Conservation (phyloP, 306 rosid genomes). For the Cyclanthera cordifolia region DNA sequence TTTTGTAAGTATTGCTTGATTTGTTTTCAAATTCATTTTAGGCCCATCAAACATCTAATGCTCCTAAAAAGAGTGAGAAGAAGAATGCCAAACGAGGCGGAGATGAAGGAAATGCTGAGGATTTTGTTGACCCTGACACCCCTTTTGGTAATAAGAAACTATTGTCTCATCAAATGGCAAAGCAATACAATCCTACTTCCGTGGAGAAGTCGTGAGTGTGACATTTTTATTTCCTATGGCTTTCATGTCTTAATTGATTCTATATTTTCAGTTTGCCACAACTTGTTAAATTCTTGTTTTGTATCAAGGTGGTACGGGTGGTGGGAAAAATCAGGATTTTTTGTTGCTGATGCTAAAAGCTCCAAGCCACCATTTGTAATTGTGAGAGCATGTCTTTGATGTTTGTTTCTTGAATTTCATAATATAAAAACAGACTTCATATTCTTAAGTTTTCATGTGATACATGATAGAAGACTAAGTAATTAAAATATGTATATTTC, state of each 20-base stretch:
- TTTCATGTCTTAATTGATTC: background rate
- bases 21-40: conserved; percentile 11
- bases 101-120: conserved; percentile 62
- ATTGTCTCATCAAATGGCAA: conserved; percentile 67
- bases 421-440: background rate
- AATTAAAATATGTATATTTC: background rate
- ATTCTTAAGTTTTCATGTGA: background rate
- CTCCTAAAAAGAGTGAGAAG: conserved; percentile 61
- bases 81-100: conserved; percentile 49
- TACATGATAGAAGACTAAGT: background rate
- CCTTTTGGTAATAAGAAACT: conserved; percentile 56
- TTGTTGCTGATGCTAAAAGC: conserved; percentile 79
- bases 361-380: conserved; percentile 70
- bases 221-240: background rate
- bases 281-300: conserved; percentile 19
- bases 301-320: conserved; percentile 77
- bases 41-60: conserved; percentile 55
- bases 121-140: conserved; percentile 70
- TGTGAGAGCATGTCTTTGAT: conserved; percentile 50
- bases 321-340: conserved; percentile 79
- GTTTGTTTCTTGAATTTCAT: conserved; percentile 6
- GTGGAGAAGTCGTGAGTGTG: conserved; percentile 80
- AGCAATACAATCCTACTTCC: conserved; percentile 54
- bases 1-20: background rate
- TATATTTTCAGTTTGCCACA: conserved; percentile 5